Evolutionary conservation across 2,329 filamentous ascomycete species (phyloP).

Genomic region (Aspergillus fischeri): DNA sequence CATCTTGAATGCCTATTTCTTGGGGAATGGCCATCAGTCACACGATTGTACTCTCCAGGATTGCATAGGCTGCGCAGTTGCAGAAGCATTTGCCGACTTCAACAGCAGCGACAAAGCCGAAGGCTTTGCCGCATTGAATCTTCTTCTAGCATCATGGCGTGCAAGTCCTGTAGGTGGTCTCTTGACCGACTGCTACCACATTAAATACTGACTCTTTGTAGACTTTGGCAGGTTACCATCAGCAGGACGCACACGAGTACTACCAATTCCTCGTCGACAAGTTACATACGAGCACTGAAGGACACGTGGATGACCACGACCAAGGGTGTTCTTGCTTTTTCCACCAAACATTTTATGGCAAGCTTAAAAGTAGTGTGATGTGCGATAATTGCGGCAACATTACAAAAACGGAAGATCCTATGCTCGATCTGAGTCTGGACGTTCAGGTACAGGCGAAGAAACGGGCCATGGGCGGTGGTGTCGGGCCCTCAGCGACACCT

Average conservation of each 20-base stretch:
- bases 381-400: slow-evolving; percentile 82
- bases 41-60: slow-evolving; percentile 62
- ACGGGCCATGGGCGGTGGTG: slow-evolving; percentile 36
- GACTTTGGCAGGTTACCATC: slow-evolving; percentile 81
- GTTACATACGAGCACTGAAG: slow-evolving; percentile 73
- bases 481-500: slow-evolving; percentile 41
- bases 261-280: slow-evolving; percentile 94
- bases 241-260: slow-evolving; percentile 96
- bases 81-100: slow-evolving; percentile 61
- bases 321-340: slow-evolving; percentile 78
- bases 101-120: slow-evolving; percentile 65
- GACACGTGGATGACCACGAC: slow-evolving; percentile 57
- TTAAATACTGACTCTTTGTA: slow-evolving; percentile 27
- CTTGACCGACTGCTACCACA: not conserved
- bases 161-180: slow-evolving; percentile 62
- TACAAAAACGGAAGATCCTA: slow-evolving; percentile 79
- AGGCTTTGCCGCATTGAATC: slow-evolving; percentile 83
- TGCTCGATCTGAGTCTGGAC: slow-evolving; percentile 84
- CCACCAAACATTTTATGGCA: slow-evolving; percentile 91
- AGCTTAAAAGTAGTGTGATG: slow-evolving; percentile 83
- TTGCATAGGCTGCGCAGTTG: slow-evolving; percentile 59
- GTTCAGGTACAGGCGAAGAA: slow-evolving; percentile 68
- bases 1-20: slow-evolving; percentile 83
- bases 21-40: slow-evolving; percentile 81
- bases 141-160: slow-evolving; percentile 86